phyloP scores from a whole-genome alignment of 139 green algal species.

The Haematococcus lacustris region DNA sequence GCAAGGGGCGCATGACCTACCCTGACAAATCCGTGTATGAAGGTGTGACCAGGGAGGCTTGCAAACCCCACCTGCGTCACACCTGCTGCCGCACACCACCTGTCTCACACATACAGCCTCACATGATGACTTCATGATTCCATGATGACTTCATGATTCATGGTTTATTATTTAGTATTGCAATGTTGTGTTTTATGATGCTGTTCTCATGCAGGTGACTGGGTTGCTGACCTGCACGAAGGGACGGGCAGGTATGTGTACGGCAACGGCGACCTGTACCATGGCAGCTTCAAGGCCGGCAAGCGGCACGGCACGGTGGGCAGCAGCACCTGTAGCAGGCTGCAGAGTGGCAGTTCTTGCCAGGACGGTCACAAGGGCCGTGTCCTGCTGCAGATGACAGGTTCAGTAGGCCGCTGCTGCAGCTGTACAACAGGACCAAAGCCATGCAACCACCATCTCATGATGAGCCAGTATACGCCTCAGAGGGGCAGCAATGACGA shows the following conservation, averaged over 20 bases:
- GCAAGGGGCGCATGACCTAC: slow-evolving; percentile 35
- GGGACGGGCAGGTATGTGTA: slow-evolving; percentile 33
- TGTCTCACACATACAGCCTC: background rate
- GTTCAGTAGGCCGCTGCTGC: too few species aligned
- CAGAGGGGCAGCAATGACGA: too few species aligned
- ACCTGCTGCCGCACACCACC: too few species aligned
- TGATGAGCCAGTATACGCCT: too few species aligned
- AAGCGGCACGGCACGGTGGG: slow-evolving; percentile 30
- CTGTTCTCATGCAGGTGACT: slow-evolving; percentile 15
- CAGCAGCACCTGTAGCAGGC: too few species aligned
- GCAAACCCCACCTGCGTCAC: background rate
- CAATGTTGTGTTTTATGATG: too few species aligned
- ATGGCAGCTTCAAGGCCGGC: slow-evolving; percentile 37
- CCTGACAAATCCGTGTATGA: slow-evolving; percentile 50
- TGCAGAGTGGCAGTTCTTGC: too few species aligned
- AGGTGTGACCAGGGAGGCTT: slow-evolving; percentile 15
- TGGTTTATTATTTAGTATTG: background rate
- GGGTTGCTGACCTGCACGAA: slow-evolving; percentile 42
- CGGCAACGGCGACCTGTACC: slow-evolving; percentile 49
- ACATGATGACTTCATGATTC: background rate
- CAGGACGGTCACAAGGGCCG: too few species aligned
- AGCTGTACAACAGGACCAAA: too few species aligned
- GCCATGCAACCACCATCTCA: too few species aligned
- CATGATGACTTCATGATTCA: background rate
- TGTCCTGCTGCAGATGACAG: too few species aligned